Conservation (phyloP, 2,329 filamentous ascomycete species). For the Botrytis fabae region DNA sequence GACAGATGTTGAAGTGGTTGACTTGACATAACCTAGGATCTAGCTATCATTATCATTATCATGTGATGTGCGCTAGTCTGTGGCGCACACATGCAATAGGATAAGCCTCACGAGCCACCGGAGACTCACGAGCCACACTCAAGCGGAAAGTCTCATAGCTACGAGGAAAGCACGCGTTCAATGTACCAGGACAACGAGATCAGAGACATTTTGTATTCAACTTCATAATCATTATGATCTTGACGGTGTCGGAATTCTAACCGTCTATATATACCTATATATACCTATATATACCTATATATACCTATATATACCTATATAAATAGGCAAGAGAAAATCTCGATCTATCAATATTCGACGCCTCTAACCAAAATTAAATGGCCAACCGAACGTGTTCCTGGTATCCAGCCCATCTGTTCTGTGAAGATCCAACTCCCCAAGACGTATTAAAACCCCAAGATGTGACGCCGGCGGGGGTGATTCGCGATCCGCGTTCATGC, state of each 20-base stretch:
- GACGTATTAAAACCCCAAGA: neutral
- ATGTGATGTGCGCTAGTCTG: neutral
- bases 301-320: too few relatives aligned
- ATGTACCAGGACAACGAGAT: too few relatives aligned
- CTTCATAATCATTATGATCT: neutral
- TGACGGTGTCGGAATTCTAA: too few relatives aligned
- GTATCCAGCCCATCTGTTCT: neutral
- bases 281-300: neutral
- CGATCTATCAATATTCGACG: neutral
- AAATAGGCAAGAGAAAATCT: neutral
- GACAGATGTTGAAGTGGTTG: neutral
- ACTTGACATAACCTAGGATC: neutral
- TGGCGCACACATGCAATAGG: neutral
- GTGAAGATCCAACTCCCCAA: neutral
- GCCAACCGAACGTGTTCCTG: neutral
- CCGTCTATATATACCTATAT: neutral
- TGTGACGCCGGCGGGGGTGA: neutral
- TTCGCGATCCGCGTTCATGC: neutral
- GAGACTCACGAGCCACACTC: neutral
- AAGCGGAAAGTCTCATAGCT: neutral
- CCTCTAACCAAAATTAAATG: neutral
- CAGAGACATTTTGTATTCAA: neutral
- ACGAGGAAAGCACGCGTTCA: neutral
- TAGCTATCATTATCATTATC: neutral
- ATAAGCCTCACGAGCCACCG: neutral